Conservation (phyloP, 2,329 filamentous ascomycete genomes). For the Phyllosticta citriasiana region DNA sequence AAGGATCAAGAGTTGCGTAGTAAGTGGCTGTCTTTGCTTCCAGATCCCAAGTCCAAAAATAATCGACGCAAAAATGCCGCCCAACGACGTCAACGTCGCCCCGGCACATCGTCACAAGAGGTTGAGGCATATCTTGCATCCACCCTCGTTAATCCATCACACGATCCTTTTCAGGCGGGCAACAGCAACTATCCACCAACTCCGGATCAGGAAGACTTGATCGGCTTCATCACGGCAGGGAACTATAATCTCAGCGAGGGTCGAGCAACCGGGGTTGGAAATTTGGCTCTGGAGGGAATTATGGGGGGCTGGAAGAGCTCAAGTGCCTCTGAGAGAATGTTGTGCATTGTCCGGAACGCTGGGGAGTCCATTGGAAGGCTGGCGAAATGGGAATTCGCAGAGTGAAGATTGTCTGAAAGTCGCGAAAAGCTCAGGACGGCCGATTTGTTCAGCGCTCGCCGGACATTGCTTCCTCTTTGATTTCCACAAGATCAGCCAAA, state of each 20-base stretch:
- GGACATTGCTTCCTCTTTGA: too few species aligned
- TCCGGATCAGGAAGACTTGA: slow-evolving; percentile 64
- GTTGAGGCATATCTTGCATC: slow-evolving; percentile 40
- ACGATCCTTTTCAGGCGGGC: slow-evolving; percentile 13
- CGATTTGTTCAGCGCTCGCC: not conserved
- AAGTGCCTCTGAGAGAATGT: slow-evolving; percentile 24
- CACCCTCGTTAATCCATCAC: slow-evolving; percentile 30
- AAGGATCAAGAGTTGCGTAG: slow-evolving; percentile 45
- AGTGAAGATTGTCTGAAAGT: not conserved
- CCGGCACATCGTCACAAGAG: slow-evolving; percentile 33
- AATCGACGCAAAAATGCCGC: slow-evolving; percentile 7
- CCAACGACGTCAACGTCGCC: slow-evolving; percentile 18
- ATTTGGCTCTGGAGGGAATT: slow-evolving; percentile 52
- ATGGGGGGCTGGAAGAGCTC: slow-evolving; percentile 33
- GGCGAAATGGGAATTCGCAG: slow-evolving; percentile 57
- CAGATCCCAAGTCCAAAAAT: slow-evolving; percentile 18
- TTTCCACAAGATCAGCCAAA: too few species aligned
- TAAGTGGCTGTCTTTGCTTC: slow-evolving; percentile 59
- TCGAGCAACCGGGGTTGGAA: slow-evolving; percentile 64
- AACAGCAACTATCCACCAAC: slow-evolving; percentile 51
- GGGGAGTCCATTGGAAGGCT: slow-evolving; percentile 72
- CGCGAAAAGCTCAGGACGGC: not conserved
- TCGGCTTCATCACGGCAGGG: slow-evolving; percentile 85
- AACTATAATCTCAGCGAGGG: slow-evolving; percentile 73
- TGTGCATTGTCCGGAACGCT: slow-evolving; percentile 74